Evolutionary conservation across 2,329 filamentous ascomycete species (phyloP), one percentile per base, ranked within the genome.

Genomic region (Diaporthe longicolla): DNA sequence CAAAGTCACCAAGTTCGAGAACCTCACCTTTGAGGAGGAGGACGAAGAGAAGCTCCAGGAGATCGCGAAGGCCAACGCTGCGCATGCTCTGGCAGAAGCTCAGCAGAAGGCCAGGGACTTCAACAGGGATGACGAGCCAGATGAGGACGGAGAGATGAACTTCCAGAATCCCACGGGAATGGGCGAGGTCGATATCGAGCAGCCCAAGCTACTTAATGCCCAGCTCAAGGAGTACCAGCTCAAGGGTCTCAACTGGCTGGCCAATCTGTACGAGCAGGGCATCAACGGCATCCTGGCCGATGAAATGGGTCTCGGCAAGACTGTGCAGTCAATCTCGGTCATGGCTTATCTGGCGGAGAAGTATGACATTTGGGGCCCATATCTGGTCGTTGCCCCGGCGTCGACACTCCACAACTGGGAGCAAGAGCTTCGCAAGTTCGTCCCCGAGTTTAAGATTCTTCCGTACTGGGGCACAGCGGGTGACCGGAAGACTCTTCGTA

Each of bases 231-330:
- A 99, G 83, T 99, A 99, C 85, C 97, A 99, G 86, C 88, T 99
- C 82, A 99, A 99, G 87, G 97, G 97, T 85, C 93, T 99, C 82
- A 99, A 98, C 82, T 99, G 97, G 97, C 91, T 99, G 71, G 97
- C 98, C 86, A 98, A 99, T 82, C 85, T 99, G 77, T 99, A 99
- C 86, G 97, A 99, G 84, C 97, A 99, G 84, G 97, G 97, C 82
- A 99, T 99, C 93, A 98, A 98, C 85, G 96, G 96, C 84, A 99
- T 99, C 79, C 88, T 99, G 76, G 97, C 97, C 77, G 97, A 99
- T 82, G 97, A 99, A 85, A 99, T 99, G 97, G 97, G 97, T 91
- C 94, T 99, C 32, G 97, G 97, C 83, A 99, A 99, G 85, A 99
- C 97, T 26, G 95, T 99, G 8, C 97, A 99, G 85, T 98, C 96